phyloP scores from a whole-genome alignment of 345 rosid genomes.

The Leavenworthia alabamica region DNA sequence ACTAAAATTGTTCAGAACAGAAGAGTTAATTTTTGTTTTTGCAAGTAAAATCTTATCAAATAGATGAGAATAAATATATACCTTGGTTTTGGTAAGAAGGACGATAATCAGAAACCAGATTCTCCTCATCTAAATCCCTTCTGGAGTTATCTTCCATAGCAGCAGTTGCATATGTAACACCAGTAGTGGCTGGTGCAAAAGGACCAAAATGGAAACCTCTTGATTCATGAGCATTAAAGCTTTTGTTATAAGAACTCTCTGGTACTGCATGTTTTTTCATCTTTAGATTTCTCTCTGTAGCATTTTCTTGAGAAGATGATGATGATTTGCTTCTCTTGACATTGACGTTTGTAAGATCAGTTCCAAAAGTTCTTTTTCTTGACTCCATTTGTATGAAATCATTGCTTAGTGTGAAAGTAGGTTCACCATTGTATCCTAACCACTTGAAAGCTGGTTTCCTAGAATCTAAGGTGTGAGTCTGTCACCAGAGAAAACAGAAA shows the following conservation, averaged over 20 bases:
- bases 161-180: conserved; percentile 20
- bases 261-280: conserved; percentile 32
- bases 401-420: conserved; percentile 30
- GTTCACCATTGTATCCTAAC: conserved; percentile 57
- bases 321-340: conserved; percentile 42
- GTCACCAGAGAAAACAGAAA: conserved; percentile 12
- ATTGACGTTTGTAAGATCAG: conserved; percentile 57
- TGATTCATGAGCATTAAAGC: conserved; percentile 30
- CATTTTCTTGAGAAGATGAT: conserved; percentile 29
- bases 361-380: conserved; percentile 64
- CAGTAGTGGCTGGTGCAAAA: conserved; percentile 46
- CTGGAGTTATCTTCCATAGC: conserved; percentile 27
- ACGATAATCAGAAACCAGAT: conserved; percentile 46
- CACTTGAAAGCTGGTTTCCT: conserved; percentile 88
- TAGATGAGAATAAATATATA: not conserved
- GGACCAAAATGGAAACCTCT: conserved; percentile 69
- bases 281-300: conserved; percentile 21
- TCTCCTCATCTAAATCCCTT: conserved; percentile 48
- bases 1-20: conserved; percentile 44
- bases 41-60: not conserved
- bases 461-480: conserved; percentile 76
- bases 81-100: conserved; percentile 83
- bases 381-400: conserved; percentile 34
- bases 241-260: conserved; percentile 35
- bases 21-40: not conserved